Evolutionary conservation across 768 basidiomycete species (phyloP), one percentile per base, ranked within the genome.

Genomic region (Porphyrellus cyaneotinctus): DNA sequence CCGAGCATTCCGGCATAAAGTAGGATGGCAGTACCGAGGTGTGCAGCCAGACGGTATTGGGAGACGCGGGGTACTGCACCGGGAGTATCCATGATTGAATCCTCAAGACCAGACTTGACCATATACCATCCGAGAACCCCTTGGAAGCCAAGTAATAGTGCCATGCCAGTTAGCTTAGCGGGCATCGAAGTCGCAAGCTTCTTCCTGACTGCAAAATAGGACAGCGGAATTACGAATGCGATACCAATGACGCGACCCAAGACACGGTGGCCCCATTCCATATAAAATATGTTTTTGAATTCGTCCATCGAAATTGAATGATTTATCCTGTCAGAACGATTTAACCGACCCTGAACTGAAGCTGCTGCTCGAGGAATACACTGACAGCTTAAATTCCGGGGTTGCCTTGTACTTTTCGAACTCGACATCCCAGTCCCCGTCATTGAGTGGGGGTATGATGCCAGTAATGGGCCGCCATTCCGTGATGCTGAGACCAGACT

Each of bases 111-210:
- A 13, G 94, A 97, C 68, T 95, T 88, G 50, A 99, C 97, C 97
- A 99, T 99, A 75, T 98, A 97, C 97, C 97, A 99, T 24, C 97
- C 97, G 18, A 99, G 77, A 18, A 81, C 78, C 42, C 97, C 97
- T 70, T 99, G 94, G 18, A 83, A 85, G 26, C 94, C 97, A 46
- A 99, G 87, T 30, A 97, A 81, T 0, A 84, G 64, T 0, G 86
- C 88, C 57, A 98, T 78, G 2, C 81, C 85, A 14, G 80, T 69
- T 22, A 97, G 80, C 56, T 83, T 81, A n/a, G 70, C 61, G 2
- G 84, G 79, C 53, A 92, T 75, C 0, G 79, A 67, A 2, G 75
- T 71, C 6, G 90, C 76, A 26, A 98, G 84, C 55, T 82, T 81
- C 56, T 83, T 85, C 36, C 83, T 80, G 36, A 80, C 49, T 37